Evolutionary conservation across 495 filamentous ascomycete species (phyloP), one percentile per base, ranked within the genome.

Genomic region (Pseudotulostoma volvatum): DNA sequence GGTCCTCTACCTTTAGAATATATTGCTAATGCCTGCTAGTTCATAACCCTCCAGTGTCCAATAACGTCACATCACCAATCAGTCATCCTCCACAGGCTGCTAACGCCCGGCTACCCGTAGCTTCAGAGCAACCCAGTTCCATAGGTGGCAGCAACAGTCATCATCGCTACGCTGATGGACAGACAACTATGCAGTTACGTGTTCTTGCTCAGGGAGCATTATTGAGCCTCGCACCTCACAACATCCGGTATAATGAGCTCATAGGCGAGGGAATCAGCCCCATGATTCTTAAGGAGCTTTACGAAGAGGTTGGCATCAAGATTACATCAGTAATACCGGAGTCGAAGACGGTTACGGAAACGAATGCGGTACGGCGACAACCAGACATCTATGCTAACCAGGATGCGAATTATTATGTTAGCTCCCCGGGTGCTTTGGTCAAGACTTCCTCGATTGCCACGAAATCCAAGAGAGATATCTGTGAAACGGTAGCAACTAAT

Each of bases 191-290:
- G 13, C 71, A 78, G 43, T 64, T 74, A 28, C 76, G 71, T 37
- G 73, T 76, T 41, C 71, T 78, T 46, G 81, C 81, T 3, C 70
- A 78, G 46, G 68, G 73, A 23, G 80, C 83, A 36, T 64, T 87
- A 14, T 58, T 78, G 11, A 66, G 73, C 30, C 52, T 87, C 18
- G 68, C 64, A 41, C 69, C 73, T 23, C 60, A 77, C 25, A 74
- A 76, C 33, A 73, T 87, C 34, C 68, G 71, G 9, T 87, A 71
- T 45, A 57, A 73, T 34, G 66, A 77, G 40, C 74, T 85, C 45
- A 60, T 88, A 11, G 66, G 74, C 9, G 81, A 86, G 53, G 81
- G 82, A 3, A 65, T 87, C 34, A 64, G 84, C 44, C 63, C 74
- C 31, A 52, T 55, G 13, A 43, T 83, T 28, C 59, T 93, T 23